Evolutionary conservation across 192 early-diverging fungal species (phyloP), one percentile per base, ranked within the genome.

Genomic region (Phlyctochytrium planicorne): DNA sequence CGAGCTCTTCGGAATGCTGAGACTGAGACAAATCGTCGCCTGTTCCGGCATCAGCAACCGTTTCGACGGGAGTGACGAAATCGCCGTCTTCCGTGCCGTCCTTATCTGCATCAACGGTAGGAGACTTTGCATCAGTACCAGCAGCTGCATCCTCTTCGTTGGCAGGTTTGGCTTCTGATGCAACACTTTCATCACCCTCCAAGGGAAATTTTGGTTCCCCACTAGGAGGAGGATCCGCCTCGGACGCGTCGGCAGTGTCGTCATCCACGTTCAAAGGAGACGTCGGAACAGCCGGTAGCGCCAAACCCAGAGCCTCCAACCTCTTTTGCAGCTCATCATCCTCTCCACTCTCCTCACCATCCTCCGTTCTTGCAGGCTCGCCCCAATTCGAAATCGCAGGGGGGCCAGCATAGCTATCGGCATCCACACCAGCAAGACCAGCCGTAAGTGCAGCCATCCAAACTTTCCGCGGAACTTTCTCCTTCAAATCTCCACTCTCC

Each of bases 381-480:
- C 10, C 40, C 40, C 40, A 47, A n/a, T n/a, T n/a, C n/a, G n/a
- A n/a, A n/a, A n/a, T n/a, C 40, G 40, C 6, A 47, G 6, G 10
- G 10, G 40, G 40, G 20, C 59, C 56, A 25, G 30, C 57, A 4
- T 50, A 31, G 2, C 17, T 30, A 12, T 25, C 53, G 25, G 10
- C 32, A 30, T 25, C 35, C 25, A 6, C 10, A 20, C 4, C 0
- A 4, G 56, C 20, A 30, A 59, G 17, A 34, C 56, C 66, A 25
- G 66, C 32, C n/a, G 59, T 60, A 1, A 56, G 56, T 1, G 66
- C 34, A 1, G 66, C 66, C n/a, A 59, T 37, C 34, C 53, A 36
- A 34, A 20, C 23, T 1, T 25, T 36, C 31, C 47, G 47, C 17
- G 40, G 17, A 25, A 34, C 66, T 32, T n/a, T 32, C 57, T 27